A percentile compares a stretch with the other conserved stretches of the same genome.
Evolutionary conservation across 352 stramenopile genomes (phyloP).

Genomic region (Phytopythium ostracodes): DNA sequence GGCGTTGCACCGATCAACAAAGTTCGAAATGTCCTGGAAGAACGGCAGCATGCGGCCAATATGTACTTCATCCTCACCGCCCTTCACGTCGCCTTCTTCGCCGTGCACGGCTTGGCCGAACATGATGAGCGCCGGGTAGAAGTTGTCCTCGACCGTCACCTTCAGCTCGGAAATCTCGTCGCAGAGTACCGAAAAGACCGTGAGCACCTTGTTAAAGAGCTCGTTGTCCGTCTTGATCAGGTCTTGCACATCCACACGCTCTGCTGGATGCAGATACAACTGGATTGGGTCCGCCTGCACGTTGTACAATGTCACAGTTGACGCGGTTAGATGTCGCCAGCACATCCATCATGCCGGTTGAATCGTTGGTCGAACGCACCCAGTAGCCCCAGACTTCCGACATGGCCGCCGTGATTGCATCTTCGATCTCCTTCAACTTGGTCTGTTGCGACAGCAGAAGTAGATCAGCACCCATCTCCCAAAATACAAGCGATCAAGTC

Average conservation of each 20-base stretch:
- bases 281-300: conserved; percentile 77
- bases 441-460: conserved; percentile 28
- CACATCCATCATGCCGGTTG: background rate
- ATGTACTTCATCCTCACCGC: conserved; percentile 75
- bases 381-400: conserved; percentile 89
- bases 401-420: conserved; percentile 82
- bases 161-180: conserved; percentile 90
- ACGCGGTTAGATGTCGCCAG: background rate
- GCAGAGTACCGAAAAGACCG: conserved; percentile 85
- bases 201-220: conserved; percentile 88
- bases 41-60: conserved; percentile 87
- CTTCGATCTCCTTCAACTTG: conserved; percentile 86
- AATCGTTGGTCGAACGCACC: conserved; percentile 27
- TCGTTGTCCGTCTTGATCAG: conserved; percentile 89
- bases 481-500: background rate
- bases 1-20: conserved; percentile 85
- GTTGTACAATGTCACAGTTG: background rate
- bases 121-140: conserved; percentile 87
- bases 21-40: conserved; percentile 90
- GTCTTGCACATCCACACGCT: conserved; percentile 86
- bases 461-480: background rate
- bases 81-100: conserved; percentile 66
- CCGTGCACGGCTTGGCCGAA: conserved; percentile 78
- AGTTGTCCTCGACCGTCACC: conserved; percentile 87
- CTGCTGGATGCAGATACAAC: conserved; percentile 73